Conservation (phyloP, 495 filamentous ascomycete genomes). For the Penicillium odoratum region DNA sequence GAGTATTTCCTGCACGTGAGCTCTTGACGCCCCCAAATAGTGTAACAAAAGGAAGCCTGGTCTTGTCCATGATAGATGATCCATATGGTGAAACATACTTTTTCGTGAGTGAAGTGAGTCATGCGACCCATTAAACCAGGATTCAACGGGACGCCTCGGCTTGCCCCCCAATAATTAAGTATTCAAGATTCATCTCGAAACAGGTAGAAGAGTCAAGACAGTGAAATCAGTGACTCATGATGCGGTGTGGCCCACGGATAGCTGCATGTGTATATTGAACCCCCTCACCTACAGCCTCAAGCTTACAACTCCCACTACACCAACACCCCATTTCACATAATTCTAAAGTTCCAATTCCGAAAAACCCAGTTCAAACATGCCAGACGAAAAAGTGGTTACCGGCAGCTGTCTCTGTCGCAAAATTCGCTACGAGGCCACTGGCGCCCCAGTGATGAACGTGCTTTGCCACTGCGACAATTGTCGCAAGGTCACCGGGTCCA, state of each 20-base stretch:
- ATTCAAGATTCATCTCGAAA: neutral
- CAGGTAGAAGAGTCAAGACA: neutral
- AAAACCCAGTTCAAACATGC: neutral
- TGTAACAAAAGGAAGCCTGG: no score
- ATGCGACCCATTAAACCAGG: no score
- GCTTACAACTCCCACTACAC: no score
- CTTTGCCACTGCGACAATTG: slow-evolving; percentile 1
- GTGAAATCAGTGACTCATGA: neutral
- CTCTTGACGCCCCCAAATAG: no score
- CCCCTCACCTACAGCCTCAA: no score
- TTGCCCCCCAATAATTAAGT: neutral
- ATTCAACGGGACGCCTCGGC: no score
- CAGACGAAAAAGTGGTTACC: neutral
- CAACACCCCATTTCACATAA: neutral
- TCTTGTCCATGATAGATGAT: no score
- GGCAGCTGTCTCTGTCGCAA: slow-evolving; percentile 4
- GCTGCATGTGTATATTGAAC: no score
- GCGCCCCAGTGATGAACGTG: neutral
- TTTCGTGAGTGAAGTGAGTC: no score
- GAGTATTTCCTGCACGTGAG: no score
- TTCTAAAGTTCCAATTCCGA: neutral
- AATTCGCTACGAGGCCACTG: neutral
- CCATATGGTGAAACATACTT: no score
- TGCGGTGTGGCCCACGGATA: neutral
- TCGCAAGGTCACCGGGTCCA: neutral